phyloP scores from a whole-genome alignment of 345 rosid genomes.

The Clarkia xantiana region DNA sequence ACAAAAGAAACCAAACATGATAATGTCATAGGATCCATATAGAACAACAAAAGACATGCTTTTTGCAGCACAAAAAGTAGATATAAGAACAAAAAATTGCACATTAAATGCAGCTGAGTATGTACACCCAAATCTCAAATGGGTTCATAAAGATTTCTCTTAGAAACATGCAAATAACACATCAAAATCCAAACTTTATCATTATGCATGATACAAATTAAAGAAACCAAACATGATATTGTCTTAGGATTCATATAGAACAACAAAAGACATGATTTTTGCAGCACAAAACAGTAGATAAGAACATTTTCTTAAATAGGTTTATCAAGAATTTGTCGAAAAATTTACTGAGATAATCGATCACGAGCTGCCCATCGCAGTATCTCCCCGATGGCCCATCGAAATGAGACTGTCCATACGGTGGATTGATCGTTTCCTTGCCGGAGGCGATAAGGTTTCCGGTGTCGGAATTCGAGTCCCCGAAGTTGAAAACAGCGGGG shows the following conservation, averaged over 20 bases:
- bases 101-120: too few relatives aligned
- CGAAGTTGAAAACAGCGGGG: constrained; percentile 75
- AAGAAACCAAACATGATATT: background rate
- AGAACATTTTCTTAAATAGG: background rate
- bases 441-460: constrained; percentile 69
- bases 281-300: background rate
- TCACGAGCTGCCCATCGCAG: constrained; percentile 66
- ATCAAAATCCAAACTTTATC: background rate
- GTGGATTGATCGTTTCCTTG: constrained; percentile 41
- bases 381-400: constrained; percentile 57
- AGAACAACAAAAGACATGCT: background rate
- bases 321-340: background rate
- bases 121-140: too few relatives aligned
- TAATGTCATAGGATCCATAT: too few relatives aligned
- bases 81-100: too few relatives aligned
- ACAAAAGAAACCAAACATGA: background rate
- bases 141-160: too few relatives aligned
- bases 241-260: background rate
- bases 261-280: background rate
- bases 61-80: background rate
- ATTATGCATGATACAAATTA: background rate
- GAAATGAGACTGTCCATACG: constrained; percentile 60
- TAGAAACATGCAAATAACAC: too few relatives aligned
- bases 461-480: constrained; percentile 86
- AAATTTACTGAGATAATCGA: constrained; percentile 63